Conservation (phyloP, 192 early-diverging fungal genomes). For the Gorgonomyces haynaldii region DNA sequence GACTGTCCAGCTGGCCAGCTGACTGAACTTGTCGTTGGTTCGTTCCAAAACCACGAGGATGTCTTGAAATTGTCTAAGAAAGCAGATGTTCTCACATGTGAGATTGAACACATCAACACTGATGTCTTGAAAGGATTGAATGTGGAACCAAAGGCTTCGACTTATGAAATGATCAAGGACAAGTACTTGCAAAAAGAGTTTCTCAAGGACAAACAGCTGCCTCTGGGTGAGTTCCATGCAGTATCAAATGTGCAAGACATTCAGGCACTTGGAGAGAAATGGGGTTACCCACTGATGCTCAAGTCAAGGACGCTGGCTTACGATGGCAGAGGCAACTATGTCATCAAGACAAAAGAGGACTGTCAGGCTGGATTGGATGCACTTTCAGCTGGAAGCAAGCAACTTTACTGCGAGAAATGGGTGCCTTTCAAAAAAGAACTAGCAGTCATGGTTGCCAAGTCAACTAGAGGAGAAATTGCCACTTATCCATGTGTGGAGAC, state of each 20-base stretch:
- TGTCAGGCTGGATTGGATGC: constrained; percentile 45
- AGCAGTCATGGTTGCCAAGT: constrained; percentile 93
- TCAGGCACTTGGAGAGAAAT: constrained; percentile 41
- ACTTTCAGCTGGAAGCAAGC: constrained; percentile 40
- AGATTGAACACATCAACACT: constrained; percentile 94
- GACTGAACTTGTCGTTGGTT: constrained; percentile 67
- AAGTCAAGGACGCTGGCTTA: constrained; percentile 92
- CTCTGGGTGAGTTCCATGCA: no score
- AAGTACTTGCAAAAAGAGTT: constrained; percentile 87
- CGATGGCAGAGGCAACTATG: constrained; percentile 89
- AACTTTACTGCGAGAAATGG: constrained; percentile 90
- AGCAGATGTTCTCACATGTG: constrained; percentile 83
- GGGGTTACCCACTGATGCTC: constrained; percentile 91
- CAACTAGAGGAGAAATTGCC: constrained; percentile 53
- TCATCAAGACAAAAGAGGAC: constrained; percentile 63
- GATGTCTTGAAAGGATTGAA: constrained; percentile 40
- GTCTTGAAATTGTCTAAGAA: constrained; percentile 65
- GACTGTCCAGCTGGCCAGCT: constrained; percentile 76
- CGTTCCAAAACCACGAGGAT: constrained; percentile 68
- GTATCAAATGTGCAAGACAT: constrained; percentile 38
- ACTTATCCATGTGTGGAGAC: constrained; percentile 96
- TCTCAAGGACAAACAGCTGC: constrained; percentile 37
- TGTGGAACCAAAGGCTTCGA: constrained; percentile 59
- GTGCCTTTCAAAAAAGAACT: constrained; percentile 85
- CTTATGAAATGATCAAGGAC: constrained; percentile 88